A percentile compares a stretch with the other conserved stretches of the same genome.
These are phyloP conservation scores for Nowakowskiella sp. DNA, from an alignment of 192 early-diverging fungal species.

Conservation along the genomic window DNA sequence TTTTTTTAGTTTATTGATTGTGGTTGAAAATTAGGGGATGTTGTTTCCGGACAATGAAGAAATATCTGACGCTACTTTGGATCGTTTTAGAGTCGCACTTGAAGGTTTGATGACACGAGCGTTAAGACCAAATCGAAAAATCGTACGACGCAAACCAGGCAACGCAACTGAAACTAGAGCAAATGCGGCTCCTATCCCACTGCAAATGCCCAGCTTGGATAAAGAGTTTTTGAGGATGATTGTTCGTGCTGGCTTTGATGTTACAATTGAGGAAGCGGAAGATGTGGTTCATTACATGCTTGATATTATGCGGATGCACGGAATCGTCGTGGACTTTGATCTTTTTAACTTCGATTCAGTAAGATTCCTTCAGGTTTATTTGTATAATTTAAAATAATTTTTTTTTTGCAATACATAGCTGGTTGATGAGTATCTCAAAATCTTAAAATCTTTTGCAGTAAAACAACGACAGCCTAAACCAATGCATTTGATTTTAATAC, in stretches of 20 bases:
- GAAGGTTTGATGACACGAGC: slow-evolving; percentile 43
- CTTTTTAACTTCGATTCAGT: slow-evolving; percentile 42
- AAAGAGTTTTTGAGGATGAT: slow-evolving; percentile 44
- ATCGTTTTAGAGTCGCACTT: slow-evolving; percentile 39
- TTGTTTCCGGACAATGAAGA: slow-evolving; percentile 12
- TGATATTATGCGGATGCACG: slow-evolving; percentile 51
- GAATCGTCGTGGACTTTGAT: slow-evolving; percentile 44
- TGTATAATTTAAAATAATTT: slow-evolving; percentile 20
- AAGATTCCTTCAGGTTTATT: not conserved
- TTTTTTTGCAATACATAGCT: slow-evolving; percentile 3
- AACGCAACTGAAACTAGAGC: not conserved
- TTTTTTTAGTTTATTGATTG: not conserved
- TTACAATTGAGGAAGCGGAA: slow-evolving; percentile 53
- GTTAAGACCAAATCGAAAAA: slow-evolving; percentile 30
- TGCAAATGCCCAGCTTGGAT: slow-evolving; percentile 50
- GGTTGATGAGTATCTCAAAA: slow-evolving; percentile 1
- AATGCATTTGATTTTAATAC: slow-evolving; percentile 69
- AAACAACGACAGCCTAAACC: not conserved
- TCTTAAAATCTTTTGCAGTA: slow-evolving; percentile 10
- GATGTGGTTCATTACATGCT: slow-evolving; percentile 63
- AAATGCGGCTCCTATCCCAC: slow-evolving; percentile 13
- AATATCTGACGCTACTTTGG: slow-evolving; percentile 10
- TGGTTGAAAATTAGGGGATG: slow-evolving; percentile 15
- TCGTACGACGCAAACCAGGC: slow-evolving; percentile 9
- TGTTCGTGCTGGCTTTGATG: slow-evolving; percentile 42